These are phyloP conservation scores for Yamadazyma takamatsuzukensis DNA, from an alignment of 805 yeast genomes.

Conservation along the genomic window DNA sequence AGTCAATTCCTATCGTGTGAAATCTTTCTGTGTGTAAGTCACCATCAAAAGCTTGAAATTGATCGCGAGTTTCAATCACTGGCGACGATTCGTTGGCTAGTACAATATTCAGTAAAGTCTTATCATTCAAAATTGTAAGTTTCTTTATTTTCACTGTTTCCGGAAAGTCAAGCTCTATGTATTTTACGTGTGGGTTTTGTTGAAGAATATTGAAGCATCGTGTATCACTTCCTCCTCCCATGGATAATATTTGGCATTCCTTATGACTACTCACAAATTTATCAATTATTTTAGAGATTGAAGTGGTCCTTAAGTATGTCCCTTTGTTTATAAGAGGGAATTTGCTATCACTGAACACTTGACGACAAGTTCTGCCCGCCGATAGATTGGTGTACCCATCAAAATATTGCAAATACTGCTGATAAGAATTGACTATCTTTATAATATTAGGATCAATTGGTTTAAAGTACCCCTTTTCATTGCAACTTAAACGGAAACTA, in stretches of 20 bases:
- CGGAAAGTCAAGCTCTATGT: slow-evolving; percentile 65
- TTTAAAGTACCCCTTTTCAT: slow-evolving; percentile 42
- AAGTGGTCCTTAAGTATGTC: slow-evolving; percentile 56
- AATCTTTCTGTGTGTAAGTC: slow-evolving; percentile 41
- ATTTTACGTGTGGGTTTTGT: slow-evolving; percentile 26
- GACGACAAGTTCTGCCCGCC: slow-evolving; percentile 37
- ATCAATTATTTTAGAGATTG: slow-evolving; percentile 47
- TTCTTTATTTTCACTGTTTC: slow-evolving; percentile 51
- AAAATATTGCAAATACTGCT: slow-evolving; percentile 34
- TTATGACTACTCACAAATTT: slow-evolving; percentile 33
- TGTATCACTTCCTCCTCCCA: slow-evolving; percentile 85
- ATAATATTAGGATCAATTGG: slow-evolving; percentile 35
- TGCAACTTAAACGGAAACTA: slow-evolving; percentile 59
- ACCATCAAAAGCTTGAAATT: slow-evolving; percentile 20
- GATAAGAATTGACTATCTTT: slow-evolving; percentile 31
- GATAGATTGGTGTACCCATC: slow-evolving; percentile 36
- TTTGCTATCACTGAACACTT: slow-evolving; percentile 41
- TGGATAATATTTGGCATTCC: slow-evolving; percentile 53
- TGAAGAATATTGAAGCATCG: slow-evolving; percentile 52
- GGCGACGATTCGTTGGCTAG: slow-evolving; percentile 4
- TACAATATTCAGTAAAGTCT: slow-evolving; percentile 24
- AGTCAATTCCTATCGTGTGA: slow-evolving; percentile 53
- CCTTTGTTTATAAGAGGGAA: slow-evolving; percentile 70
- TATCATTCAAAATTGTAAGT: slow-evolving; percentile 37
- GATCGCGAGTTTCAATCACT: slow-evolving; percentile 14